Evolutionary conservation across 768 basidiomycete species (phyloP).

Genomic region (Lactarius tabidus): DNA sequence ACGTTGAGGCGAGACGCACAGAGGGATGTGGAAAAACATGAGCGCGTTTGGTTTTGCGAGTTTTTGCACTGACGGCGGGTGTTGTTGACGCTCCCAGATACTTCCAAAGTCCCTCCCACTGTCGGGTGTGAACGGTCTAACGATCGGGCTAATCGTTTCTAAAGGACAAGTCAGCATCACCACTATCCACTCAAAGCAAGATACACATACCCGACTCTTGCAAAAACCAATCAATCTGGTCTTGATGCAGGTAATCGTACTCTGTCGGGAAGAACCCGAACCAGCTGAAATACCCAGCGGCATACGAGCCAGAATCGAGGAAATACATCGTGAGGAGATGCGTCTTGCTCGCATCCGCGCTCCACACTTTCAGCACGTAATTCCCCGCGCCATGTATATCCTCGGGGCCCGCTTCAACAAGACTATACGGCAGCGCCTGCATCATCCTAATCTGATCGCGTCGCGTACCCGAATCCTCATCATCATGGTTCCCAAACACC

Average conservation of each 20-base stretch:
- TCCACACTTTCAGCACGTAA: slow-evolving; percentile 80
- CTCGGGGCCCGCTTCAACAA: slow-evolving; percentile 76
- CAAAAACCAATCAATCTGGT: slow-evolving; percentile 89
- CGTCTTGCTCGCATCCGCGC: slow-evolving; percentile 83
- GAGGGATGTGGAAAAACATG: slow-evolving; percentile 97
- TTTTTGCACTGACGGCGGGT: slow-evolving; percentile 48
- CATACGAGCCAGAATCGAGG: slow-evolving; percentile 82
- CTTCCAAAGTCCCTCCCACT: slow-evolving; percentile 62
- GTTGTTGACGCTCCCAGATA: slow-evolving; percentile 65
- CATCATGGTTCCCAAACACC: slow-evolving; percentile 94
- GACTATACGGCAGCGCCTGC: slow-evolving; percentile 79
- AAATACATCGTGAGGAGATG: slow-evolving; percentile 91
- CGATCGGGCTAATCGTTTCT: slow-evolving; percentile 65
- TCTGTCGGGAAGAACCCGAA: slow-evolving; percentile 68
- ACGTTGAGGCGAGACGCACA: no score
- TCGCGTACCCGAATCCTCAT: slow-evolving; percentile 52
- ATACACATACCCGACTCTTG: slow-evolving; percentile 57
- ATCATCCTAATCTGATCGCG: slow-evolving; percentile 65
- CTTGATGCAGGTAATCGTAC: slow-evolving; percentile 83
- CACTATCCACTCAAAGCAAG: background rate
- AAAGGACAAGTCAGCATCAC: background rate
- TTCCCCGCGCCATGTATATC: slow-evolving; percentile 90
- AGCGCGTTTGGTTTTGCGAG: slow-evolving; percentile 93
- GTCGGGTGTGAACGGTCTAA: slow-evolving; percentile 82
- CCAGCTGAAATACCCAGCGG: slow-evolving; percentile 54